Evolutionary conservation across 371 early-diverging fungal genomes (phyloP), one percentile per base, ranked within the genome.

Genomic region (Gilbertella persicaria): DNA sequence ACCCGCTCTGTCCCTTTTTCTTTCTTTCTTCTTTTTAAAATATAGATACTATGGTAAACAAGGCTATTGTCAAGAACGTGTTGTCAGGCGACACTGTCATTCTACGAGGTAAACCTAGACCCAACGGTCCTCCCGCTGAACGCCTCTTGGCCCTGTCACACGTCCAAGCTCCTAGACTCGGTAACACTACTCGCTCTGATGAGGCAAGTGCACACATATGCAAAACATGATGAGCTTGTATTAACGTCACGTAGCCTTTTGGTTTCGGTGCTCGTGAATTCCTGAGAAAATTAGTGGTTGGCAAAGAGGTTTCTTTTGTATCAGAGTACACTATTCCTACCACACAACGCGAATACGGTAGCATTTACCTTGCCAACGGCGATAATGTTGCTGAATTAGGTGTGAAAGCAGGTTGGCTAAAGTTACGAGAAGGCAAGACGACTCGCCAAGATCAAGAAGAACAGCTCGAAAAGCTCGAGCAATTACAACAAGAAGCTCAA

Each of bases 21-120:
- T 16, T 13, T 23, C 28, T 42, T 42, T 42, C 21, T 24, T 42
- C 20, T 41, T n/a, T 44, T 44, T 14, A 7, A 3, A 26, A 24
- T 30, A 14, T 24, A 45, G 9, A 24, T 24, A 10, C 13, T 33
- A 60, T 60, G 60, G 60, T 64, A 39, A 71, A 78, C 29, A 80
- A 79, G 63, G 90, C 86, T 46, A 61, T 79, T 1, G 91, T 91
- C 42, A 97, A 97, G 66, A 85, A 77, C 38, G 92, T 94, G 23
- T 77, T 97, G 45, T 94, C 95, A 6, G 96, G 94, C 37, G 96
- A 96, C 77, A 90, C 92, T 45, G 83, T 98, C 36, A 85, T 95
- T 57, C 79, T 98, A 29, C 79, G 92, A 44, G 93, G 93, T 16
- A 80, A 81, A 23, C 88, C 88, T 41, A 84, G 89, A 51, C 72